A percentile compares a stretch with the other conserved stretches of the same genome.
Conservation (phyloP, 805 yeast genomes). For the Torulaspora microellipsoides region DNA sequence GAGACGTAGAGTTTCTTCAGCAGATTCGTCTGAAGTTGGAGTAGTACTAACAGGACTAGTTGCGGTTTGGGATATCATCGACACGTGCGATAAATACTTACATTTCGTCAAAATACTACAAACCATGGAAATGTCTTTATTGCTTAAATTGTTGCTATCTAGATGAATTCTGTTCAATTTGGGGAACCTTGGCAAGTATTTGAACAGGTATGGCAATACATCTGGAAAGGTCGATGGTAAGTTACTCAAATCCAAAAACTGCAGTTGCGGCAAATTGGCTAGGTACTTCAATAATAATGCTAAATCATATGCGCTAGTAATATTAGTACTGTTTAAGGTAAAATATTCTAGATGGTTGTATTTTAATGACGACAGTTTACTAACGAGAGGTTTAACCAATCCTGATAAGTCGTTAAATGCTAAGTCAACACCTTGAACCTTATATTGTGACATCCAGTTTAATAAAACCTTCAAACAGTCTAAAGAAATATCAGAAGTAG, state of each 20-base stretch:
- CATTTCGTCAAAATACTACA: slow-evolving; percentile 70
- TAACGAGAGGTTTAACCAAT: slow-evolving; percentile 27
- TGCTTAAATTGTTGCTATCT: slow-evolving; percentile 59
- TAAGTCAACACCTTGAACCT: slow-evolving; percentile 63
- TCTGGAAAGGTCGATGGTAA: slow-evolving; percentile 64
- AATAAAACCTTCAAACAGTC: slow-evolving; percentile 55
- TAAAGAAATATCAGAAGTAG: slow-evolving; percentile 59
- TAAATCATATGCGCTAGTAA: slow-evolving; percentile 49
- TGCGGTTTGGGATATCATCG: slow-evolving; percentile 56
- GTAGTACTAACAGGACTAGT: not conserved
- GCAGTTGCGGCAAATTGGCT: slow-evolving; percentile 52
- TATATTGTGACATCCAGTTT: slow-evolving; percentile 49
- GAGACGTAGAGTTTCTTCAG: slow-evolving; percentile 3
- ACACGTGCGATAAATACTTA: slow-evolving; percentile 59
- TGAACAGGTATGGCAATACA: slow-evolving; percentile 51
- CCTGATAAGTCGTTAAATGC: slow-evolving; percentile 69
- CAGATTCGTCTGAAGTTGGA: slow-evolving; percentile 2
- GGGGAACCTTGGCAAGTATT: slow-evolving; percentile 64
- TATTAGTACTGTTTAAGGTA: slow-evolving; percentile 62
- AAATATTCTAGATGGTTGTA: slow-evolving; percentile 40
- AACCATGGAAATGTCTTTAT: slow-evolving; percentile 52
- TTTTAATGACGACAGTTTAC: slow-evolving; percentile 19
- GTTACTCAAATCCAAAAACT: slow-evolving; percentile 71
- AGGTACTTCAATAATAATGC: slow-evolving; percentile 46
- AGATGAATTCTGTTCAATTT: slow-evolving; percentile 62